phyloP scores from a whole-genome alignment of 306 rosid species.

The Cicer pinnatifidum region DNA sequence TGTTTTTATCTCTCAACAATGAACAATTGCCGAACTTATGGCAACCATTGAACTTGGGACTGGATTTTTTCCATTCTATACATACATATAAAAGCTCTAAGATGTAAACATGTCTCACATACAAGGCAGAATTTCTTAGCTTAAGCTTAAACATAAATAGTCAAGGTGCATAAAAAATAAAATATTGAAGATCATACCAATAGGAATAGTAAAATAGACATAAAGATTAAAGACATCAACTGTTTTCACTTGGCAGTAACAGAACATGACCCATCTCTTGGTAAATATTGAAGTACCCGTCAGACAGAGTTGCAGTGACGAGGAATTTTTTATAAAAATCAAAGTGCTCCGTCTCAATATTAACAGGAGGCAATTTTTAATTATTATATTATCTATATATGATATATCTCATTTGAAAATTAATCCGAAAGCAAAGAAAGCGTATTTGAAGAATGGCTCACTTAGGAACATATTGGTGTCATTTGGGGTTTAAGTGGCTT shows the following conservation, averaged over 20 bases:
- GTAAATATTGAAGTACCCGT: neutral
- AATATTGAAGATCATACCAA: neutral
- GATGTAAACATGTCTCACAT: neutral
- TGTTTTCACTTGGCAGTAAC: neutral
- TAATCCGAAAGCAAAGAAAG: too few relatives aligned
- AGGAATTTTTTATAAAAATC: too few relatives aligned
- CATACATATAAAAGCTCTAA: neutral
- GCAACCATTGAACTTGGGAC: constrained; percentile 4
- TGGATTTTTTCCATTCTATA: neutral
- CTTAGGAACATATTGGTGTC: too few relatives aligned
- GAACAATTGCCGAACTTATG: neutral
- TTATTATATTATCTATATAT: neutral
- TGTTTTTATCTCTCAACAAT: neutral
- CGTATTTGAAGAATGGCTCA: too few relatives aligned
- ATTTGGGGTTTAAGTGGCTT: too few relatives aligned
- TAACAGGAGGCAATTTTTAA: neutral
- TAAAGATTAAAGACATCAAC: neutral
- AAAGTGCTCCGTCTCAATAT: neutral
- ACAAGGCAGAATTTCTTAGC: neutral
- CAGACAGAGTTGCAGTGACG: neutral
- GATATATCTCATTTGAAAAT: too few relatives aligned
- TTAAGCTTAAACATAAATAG: neutral
- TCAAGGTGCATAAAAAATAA: neutral
- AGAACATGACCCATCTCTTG: neutral
- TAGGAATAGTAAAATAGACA: neutral